Base-by-base conservation (phyloP, 805 yeast species). In the Saccharomycopsis sp. region DNA sequence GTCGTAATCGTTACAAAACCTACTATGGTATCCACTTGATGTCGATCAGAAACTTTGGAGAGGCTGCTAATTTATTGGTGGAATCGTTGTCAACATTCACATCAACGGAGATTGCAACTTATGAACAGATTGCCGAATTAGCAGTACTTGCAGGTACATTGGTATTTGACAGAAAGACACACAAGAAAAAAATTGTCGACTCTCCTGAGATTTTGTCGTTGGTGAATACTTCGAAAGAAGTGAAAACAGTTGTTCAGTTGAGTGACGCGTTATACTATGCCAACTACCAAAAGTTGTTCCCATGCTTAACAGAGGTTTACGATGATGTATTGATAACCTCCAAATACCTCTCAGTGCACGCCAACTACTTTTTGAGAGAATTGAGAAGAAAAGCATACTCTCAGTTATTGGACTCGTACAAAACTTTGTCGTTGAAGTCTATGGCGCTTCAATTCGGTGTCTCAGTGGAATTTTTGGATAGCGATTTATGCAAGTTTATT, bases 391-490 rank as follows among this genome's bases (percentile, higher is more conserved):
- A 85, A 62, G 96, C 95, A 2, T 92, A 92, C 57, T 77, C 94
- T 1, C 98, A 92, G 63, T 69, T 92, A 53, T 72, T 92, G 56
- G 97, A 92, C 64, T 82, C 95, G 49, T 92, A 92, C 69, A 86
- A 85, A 65, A 81, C 96, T 2, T 68, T 92, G 49, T 83, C 95
- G 15, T 60, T 89, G 50, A 80, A 78, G 60, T 83, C 95, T 23
- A 92, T 92, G 97, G 96, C 97, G 15, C 77, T 76, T 47, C 85
- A 85, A 39, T 92, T 92, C 65, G 89, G 92, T 41, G 94, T 92
- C n/a, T 69, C 80, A 40, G 79, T 77, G 39, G 92, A 80, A 40
- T 92, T 87, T 56, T 66, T 92, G 54, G 98, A 92, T 60, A 65
- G 64, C 40, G 98, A 92, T 59, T 67, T 92, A 52, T 76, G 95